phyloP scores from a whole-genome alignment of 768 basidiomycete species.

The Kwoniella bestiolae region DNA sequence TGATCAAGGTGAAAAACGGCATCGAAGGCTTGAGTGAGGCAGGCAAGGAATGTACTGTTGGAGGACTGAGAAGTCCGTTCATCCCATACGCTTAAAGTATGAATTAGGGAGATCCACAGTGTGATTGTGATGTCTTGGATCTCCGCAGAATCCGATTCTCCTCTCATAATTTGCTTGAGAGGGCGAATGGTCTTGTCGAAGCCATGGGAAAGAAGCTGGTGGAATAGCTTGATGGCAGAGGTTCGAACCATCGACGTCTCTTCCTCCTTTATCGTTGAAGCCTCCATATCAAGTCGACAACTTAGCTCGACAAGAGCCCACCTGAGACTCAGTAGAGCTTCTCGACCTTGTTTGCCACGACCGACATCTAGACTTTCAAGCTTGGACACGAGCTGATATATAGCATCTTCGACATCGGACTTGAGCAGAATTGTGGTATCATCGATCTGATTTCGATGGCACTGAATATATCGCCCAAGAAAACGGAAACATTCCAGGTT shows the following conservation, averaged over 20 bases:
- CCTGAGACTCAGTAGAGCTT: constrained; percentile 23
- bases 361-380: constrained; percentile 15
- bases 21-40: constrained; percentile 36
- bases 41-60: constrained; percentile 55
- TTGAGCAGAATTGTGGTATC: constrained; percentile 58
- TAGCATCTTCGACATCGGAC: constrained; percentile 11
- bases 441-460: background rate
- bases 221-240: constrained; percentile 60
- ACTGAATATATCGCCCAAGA: constrained; percentile 19
- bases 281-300: constrained; percentile 1
- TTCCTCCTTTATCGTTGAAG: background rate
- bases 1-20: constrained; percentile 32
- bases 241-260: constrained; percentile 1
- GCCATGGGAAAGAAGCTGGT: constrained; percentile 64
- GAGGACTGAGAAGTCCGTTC: constrained; percentile 59
- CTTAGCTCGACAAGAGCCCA: constrained; percentile 32
- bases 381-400: background rate
- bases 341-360: constrained; percentile 7
- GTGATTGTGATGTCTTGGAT: constrained; percentile 64
- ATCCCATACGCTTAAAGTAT: constrained; percentile 61
- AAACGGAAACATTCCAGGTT: constrained; percentile 25
- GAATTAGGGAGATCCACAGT: constrained; percentile 75
- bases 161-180: constrained; percentile 56
- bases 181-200: constrained; percentile 61
- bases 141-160: constrained; percentile 58